phyloP scores from a whole-genome alignment of 2,329 filamentous ascomycete genomes.

The Alternaria gaisen region DNA sequence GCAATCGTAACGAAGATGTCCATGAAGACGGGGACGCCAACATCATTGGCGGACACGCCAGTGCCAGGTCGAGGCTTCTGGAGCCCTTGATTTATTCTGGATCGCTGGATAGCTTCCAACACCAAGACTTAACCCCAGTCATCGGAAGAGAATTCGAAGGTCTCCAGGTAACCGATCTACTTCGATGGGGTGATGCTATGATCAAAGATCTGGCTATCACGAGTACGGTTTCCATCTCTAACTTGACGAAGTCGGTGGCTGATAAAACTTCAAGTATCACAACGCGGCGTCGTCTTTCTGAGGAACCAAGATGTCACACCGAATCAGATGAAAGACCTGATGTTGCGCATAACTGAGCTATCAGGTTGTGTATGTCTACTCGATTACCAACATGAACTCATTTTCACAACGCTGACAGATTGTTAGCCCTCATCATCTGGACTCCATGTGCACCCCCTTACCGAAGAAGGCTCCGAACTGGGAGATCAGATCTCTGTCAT shows the following conservation, averaged over 20 bases:
- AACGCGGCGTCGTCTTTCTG: slow-evolving; percentile 76
- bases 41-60: slow-evolving; percentile 33
- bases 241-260: not conserved
- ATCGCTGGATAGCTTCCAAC: slow-evolving; percentile 33
- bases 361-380: slow-evolving; percentile 62
- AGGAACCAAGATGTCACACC: slow-evolving; percentile 65
- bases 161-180: slow-evolving; percentile 40
- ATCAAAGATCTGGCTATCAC: slow-evolving; percentile 62
- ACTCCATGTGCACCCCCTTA: slow-evolving; percentile 53
- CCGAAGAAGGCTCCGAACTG: slow-evolving; percentile 54
- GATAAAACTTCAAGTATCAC: slow-evolving; percentile 62
- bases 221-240: slow-evolving; percentile 53
- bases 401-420: slow-evolving; percentile 7
- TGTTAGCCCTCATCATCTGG: slow-evolving; percentile 35
- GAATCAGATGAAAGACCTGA: slow-evolving; percentile 71
- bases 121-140: slow-evolving; percentile 59
- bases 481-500: slow-evolving; percentile 54
- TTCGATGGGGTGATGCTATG: slow-evolving; percentile 49
- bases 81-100: slow-evolving; percentile 37
- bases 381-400: slow-evolving; percentile 34
- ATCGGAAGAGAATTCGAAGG: slow-evolving; percentile 61
- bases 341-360: slow-evolving; percentile 67
- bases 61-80: slow-evolving; percentile 30
- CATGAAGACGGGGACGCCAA: slow-evolving; percentile 13
- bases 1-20: slow-evolving; percentile 17